Conservation (phyloP, 306 rosid species). For the Corylus avellana region DNA sequence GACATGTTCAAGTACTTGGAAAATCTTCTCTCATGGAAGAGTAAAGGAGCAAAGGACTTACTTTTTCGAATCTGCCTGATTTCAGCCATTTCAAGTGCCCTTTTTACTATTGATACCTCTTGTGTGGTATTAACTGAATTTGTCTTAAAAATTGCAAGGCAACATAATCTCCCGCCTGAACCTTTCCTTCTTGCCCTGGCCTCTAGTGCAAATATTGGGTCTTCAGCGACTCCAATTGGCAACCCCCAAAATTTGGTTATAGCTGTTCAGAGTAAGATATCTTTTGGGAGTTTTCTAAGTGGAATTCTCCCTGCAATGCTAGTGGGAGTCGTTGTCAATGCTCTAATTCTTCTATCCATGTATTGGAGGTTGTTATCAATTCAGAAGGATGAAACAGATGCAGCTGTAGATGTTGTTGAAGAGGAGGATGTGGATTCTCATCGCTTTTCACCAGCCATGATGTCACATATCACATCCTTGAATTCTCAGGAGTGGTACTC, state of each 20-base stretch:
- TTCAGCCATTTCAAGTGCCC: slow-evolving; percentile 81
- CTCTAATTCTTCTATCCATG: slow-evolving; percentile 51
- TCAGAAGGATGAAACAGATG: slow-evolving; percentile 63
- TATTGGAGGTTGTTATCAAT: slow-evolving; percentile 68
- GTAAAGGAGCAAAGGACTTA: slow-evolving; percentile 81
- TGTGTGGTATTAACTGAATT: slow-evolving; percentile 91
- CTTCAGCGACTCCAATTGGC: slow-evolving; percentile 88
- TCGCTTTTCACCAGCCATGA: slow-evolving; percentile 75
- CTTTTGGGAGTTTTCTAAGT: slow-evolving; percentile 60
- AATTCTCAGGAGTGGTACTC: slow-evolving; percentile 56
- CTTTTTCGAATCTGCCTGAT: slow-evolving; percentile 76
- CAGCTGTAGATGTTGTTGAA: slow-evolving; percentile 36
- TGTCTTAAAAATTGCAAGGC: slow-evolving; percentile 76
- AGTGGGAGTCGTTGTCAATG: slow-evolving; percentile 63
- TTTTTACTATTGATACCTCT: slow-evolving; percentile 82
- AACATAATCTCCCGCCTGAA: slow-evolving; percentile 84
- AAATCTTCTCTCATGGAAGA: slow-evolving; percentile 76
- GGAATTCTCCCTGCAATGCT: slow-evolving; percentile 84
- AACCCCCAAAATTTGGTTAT: slow-evolving; percentile 82
- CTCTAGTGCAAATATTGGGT: slow-evolving; percentile 87
- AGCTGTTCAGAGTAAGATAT: slow-evolving; percentile 66
- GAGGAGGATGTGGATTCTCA: slow-evolving; percentile 70
- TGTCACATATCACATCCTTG: slow-evolving; percentile 59
- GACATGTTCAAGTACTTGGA: slow-evolving; percentile 78
- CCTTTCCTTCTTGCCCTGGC: slow-evolving; percentile 95